Base-by-base conservation (phyloP, 1,139 yeast genomes). In the Geotrichum aggregatum region DNA sequence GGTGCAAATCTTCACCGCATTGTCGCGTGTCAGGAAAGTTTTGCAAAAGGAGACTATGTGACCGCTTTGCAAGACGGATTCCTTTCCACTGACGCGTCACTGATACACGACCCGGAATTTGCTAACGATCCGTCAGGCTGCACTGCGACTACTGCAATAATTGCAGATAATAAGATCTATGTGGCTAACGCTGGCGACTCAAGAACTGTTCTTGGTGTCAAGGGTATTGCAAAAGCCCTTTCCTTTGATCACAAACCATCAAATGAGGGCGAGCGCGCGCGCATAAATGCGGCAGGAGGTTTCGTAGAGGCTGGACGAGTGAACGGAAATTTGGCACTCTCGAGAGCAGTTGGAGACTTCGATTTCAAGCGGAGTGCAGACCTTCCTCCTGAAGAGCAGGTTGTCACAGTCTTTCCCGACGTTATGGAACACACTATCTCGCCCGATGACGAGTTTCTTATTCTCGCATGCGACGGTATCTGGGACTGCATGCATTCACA, bases 401-500 rank as follows among this genome's bases (percentile, higher is more conserved):
- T 87, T 47, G 98, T 92, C 46, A 92, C 98, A 30, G 92, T 95
- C 48, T 84, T 79, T 65, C 98, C 98, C 2, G 98, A 92, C 67
- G 84, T 91, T 44, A 75, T 89, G 57, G 84, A 80, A 66, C 98
- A 89, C 68, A 71, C 74, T 21, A 70, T 86, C 52, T 76, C 86
- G 56, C 75, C 73, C 6, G 74, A 76, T 48, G 98, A 92, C 69
- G 98, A 92, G 73, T 92, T 92, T 67, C 76, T 92, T 43, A 82
- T 92, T 36, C 78, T 92, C 60, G 98, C 98, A 1, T 92, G 98
- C 74, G 98, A 92, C 69, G 98, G 98, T 66, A 92, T 92, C 65
- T 92, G 98, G 98, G 98, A 92, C 71, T 92, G 98, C 73, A 78
- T 89, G 69, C 80, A 94, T 7, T 85, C 95, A 36, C 98, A 92